These are phyloP conservation scores for Haplographium delicatum DNA, from an alignment of 495 filamentous ascomycete genomes.

Conservation along the genomic window DNA sequence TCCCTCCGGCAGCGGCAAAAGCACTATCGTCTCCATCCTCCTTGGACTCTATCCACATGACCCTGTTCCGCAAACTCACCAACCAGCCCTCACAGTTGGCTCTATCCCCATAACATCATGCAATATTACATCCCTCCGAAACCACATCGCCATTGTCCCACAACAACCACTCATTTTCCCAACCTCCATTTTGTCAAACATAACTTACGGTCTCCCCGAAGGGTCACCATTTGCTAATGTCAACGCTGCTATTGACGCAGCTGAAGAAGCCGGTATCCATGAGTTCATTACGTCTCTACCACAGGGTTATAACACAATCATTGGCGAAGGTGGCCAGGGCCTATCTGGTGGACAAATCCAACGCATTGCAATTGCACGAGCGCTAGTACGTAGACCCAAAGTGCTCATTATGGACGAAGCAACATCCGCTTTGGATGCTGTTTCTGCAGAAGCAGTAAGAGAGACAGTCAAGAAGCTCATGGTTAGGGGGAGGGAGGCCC, in stretches of 20 bases:
- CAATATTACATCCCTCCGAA: conserved; percentile 59
- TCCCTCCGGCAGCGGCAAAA: conserved; percentile 82
- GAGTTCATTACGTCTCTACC: conserved; percentile 73
- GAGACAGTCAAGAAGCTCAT: conserved; percentile 54
- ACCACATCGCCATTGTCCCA: conserved; percentile 67
- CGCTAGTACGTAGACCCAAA: conserved; percentile 61
- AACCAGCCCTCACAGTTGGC: conserved; percentile 49
- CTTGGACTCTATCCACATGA: conserved; percentile 54
- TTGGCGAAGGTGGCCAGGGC: conserved; percentile 71
- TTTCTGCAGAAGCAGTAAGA: conserved; percentile 62
- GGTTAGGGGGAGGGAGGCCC: conserved; percentile 26
- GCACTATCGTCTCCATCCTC: conserved; percentile 73
- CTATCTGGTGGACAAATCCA: conserved; percentile 85
- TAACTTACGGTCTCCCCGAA: conserved; percentile 63
- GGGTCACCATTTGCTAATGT: conserved; percentile 36
- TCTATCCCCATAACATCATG: conserved; percentile 48
- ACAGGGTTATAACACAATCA: conserved; percentile 63
- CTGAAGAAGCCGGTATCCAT: conserved; percentile 66
- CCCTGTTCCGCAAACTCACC: conserved; percentile 29
- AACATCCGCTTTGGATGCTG: conserved; percentile 71
- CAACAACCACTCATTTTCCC: conserved; percentile 78
- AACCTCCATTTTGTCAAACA: conserved; percentile 66
- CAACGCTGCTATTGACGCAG: conserved; percentile 50
- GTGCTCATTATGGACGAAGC: conserved; percentile 85
- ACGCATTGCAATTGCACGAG: conserved; percentile 74